A percentile compares a stretch with the other conserved stretches of the same genome.
phyloP scores from a whole-genome alignment of 164 flowering plant genomes.

The Piper longum region DNA sequence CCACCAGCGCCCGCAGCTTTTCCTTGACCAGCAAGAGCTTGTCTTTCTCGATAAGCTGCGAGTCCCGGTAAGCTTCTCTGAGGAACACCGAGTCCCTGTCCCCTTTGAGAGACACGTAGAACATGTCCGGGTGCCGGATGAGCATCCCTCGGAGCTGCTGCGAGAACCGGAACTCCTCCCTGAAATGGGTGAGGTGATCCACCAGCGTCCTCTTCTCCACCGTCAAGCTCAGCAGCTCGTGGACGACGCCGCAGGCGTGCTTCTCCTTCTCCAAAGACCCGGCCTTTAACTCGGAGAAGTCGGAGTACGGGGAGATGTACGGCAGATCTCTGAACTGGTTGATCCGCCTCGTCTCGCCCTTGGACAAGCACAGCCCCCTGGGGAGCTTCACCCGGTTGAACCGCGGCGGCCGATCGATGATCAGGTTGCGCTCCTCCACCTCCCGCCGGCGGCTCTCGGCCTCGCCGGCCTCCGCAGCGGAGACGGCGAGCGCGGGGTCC shows the following conservation, averaged over 20 bases:
- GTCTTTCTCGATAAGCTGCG: slow-evolving; percentile 76
- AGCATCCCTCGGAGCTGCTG: slow-evolving; percentile 91
- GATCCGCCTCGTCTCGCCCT: slow-evolving; percentile 66
- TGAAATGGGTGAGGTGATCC: slow-evolving; percentile 85
- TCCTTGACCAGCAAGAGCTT: slow-evolving; percentile 62
- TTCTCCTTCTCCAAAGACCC: slow-evolving; percentile 75
- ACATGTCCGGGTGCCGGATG: slow-evolving; percentile 92
- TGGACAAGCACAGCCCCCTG: slow-evolving; percentile 72
- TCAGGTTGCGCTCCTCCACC: slow-evolving; percentile 53
- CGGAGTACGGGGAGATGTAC: slow-evolving; percentile 74
- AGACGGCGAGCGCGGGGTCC: slow-evolving; percentile 88
- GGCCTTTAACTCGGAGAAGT: slow-evolving; percentile 49
- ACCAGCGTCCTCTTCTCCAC: slow-evolving; percentile 88
- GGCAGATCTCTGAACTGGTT: slow-evolving; percentile 61
- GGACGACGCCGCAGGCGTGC: slow-evolving; percentile 86
- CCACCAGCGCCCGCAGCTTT: slow-evolving; percentile 72
- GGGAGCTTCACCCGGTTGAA: slow-evolving; percentile 78
- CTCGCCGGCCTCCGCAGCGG: slow-evolving; percentile 67
- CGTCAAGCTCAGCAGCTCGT: slow-evolving; percentile 82
- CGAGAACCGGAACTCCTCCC: slow-evolving; percentile 89
- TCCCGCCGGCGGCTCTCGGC: slow-evolving; percentile 51
- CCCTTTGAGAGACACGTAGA: slow-evolving; percentile 87
- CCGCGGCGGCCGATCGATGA: slow-evolving; percentile 70
- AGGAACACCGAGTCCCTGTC: slow-evolving; percentile 89
- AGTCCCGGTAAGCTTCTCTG: slow-evolving; percentile 73